Percentiles rank a stretch among this genome's conserved stretches.
Conservation (phyloP, 495 filamentous ascomycete species). For the Chaetomium fimeti region DNA sequence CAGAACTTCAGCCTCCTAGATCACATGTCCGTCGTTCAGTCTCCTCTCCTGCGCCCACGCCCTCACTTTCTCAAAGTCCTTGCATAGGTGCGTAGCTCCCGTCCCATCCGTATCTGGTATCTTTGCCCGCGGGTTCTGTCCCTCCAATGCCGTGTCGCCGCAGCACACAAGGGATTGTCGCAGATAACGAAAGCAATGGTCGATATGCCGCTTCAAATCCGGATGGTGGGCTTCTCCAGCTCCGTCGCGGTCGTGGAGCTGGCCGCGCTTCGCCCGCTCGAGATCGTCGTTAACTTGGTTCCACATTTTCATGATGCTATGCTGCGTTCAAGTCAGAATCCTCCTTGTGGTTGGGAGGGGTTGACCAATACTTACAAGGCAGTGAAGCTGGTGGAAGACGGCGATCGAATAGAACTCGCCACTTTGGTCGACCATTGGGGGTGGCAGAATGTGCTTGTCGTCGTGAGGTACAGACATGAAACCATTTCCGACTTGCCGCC, state of each 20-base stretch:
- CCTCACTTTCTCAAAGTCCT: constrained; percentile 5
- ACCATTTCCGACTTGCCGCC: background rate
- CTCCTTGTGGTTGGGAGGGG: no score
- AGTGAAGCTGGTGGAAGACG: constrained; percentile 20
- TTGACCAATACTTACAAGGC: constrained; percentile 8
- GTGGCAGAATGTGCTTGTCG: constrained; percentile 6
- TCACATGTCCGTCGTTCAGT: background rate
- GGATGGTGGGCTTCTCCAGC: background rate
- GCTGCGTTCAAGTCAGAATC: background rate
- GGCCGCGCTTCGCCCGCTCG: background rate
- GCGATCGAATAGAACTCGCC: constrained; percentile 13
- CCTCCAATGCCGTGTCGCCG: constrained; percentile 19
- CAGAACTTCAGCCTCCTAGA: background rate
- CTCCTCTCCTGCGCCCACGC: constrained; percentile 15
- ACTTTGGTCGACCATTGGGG: background rate
- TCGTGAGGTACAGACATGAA: constrained; percentile 2
- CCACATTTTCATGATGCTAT: constrained; percentile 15
- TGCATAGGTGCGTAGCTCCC: constrained; percentile 15
- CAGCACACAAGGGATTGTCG: constrained; percentile 13
- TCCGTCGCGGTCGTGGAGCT: background rate
- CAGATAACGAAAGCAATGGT: constrained; percentile 24
- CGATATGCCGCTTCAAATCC: background rate
- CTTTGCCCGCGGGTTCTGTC: background rate
- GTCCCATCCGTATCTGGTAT: constrained; percentile 12
- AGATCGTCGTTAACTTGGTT: constrained; percentile 13